Conservation (phyloP, 306 rosid genomes). For the Coriaria nepalensis region DNA sequence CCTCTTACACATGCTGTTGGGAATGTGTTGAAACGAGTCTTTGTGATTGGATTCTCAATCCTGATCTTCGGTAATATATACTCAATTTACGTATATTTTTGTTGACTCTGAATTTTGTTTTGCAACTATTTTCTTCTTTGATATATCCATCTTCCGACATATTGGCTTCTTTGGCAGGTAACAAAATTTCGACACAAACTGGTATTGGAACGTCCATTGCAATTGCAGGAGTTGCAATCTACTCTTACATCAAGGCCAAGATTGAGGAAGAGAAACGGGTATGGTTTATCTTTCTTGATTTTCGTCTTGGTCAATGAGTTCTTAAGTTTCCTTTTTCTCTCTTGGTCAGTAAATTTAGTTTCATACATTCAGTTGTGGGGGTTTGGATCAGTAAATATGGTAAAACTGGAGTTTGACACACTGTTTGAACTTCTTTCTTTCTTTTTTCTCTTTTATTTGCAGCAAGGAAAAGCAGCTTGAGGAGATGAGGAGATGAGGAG, state of each 20-base stretch:
- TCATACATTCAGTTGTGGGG: too few species aligned
- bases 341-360: too few species aligned
- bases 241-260: conserved; percentile 75
- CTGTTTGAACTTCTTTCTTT: not conserved
- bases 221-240: conserved; percentile 80
- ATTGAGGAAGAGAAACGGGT: conserved; percentile 94
- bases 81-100: not conserved
- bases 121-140: too few species aligned
- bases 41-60: conserved; percentile 89
- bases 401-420: too few species aligned
- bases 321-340: too few species aligned
- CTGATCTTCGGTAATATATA: conserved; percentile 48
- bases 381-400: too few species aligned
- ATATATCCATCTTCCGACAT: too few species aligned
- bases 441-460: conserved; percentile 5
- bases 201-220: conserved; percentile 85
- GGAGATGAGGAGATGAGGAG: conserved; percentile 26
- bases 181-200: conserved; percentile 92
- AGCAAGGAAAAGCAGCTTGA: conserved; percentile 79
- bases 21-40: conserved; percentile 88
- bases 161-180: conserved; percentile 35
- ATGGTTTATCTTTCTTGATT: too few species aligned
- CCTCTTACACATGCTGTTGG: conserved; percentile 99
- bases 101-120: not conserved
- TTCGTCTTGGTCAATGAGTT: too few species aligned